Percentiles rank a stretch among this genome's conserved stretches.
Evolutionary conservation across 2,329 filamentous ascomycete genomes (phyloP).

Genomic region (Falciphora oryzae): DNA sequence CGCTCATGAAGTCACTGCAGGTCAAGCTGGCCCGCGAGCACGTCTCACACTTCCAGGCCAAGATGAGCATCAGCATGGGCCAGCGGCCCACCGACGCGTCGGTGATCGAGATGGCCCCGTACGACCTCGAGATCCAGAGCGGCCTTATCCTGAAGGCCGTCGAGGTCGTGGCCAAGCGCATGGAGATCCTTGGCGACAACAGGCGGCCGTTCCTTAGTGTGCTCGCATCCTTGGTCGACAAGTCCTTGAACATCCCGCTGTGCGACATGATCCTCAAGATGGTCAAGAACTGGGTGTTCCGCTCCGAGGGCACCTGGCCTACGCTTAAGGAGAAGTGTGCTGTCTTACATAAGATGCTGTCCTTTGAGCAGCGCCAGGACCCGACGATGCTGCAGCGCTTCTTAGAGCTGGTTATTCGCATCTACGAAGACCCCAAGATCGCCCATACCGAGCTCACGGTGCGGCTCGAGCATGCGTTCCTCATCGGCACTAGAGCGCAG

Average conservation of each 20-base stretch:
- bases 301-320: conserved; percentile 89
- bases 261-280: conserved; percentile 91
- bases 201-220: conserved; percentile 92
- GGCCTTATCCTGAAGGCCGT: conserved; percentile 92
- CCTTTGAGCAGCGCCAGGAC: conserved; percentile 83
- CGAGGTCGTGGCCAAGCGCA: conserved; percentile 83
- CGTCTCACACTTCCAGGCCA: conserved; percentile 65
- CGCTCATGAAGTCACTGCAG: conserved; percentile 90
- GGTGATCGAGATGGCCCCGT: conserved; percentile 58
- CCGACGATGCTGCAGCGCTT: conserved; percentile 86
- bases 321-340: conserved; percentile 99
- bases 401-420: conserved; percentile 89
- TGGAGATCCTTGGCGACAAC: conserved; percentile 88
- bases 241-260: conserved; percentile 78
- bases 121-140: conserved; percentile 84
- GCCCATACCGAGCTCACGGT: conserved; percentile 93
- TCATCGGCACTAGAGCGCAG: conserved; percentile 87
- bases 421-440: conserved; percentile 97
- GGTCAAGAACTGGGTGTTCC: conserved; percentile 95
- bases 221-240: conserved; percentile 88
- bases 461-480: conserved; percentile 94
- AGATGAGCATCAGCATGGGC: conserved; percentile 2
- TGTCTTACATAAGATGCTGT: conserved; percentile 97
- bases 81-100: conserved; percentile 37
- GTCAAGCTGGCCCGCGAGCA: conserved; percentile 90